These are phyloP conservation scores for Trichophyton simii DNA, from an alignment of 2,329 filamentous ascomycete species.

Conservation along the genomic window DNA sequence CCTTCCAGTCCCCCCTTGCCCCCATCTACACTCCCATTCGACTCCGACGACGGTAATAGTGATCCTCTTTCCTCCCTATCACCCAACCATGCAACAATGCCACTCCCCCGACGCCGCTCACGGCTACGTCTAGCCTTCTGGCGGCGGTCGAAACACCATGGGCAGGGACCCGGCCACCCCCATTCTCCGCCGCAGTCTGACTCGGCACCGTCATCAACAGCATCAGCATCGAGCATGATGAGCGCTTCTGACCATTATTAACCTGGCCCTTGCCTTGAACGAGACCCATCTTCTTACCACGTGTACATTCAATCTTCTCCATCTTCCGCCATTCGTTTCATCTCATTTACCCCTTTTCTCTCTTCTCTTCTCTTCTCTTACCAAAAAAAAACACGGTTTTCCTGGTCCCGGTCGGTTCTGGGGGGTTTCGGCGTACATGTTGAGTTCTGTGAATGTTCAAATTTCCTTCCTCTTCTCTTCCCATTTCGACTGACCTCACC, in stretches of 20 bases:
- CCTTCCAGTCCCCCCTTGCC: neutral
- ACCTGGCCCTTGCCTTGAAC: neutral
- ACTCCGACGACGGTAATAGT: neutral
- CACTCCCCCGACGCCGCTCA: conserved; percentile 26
- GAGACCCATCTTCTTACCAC: neutral
- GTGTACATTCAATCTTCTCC: neutral
- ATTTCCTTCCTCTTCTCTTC: conserved; percentile 2
- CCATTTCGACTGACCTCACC: neutral
- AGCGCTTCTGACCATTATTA: neutral
- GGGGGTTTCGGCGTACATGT: neutral
- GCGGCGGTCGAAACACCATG: conserved; percentile 15
- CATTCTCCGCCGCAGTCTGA: neutral
- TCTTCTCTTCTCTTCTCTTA: neutral
- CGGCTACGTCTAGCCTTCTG: conserved; percentile 32
- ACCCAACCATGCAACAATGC: conserved; percentile 2
- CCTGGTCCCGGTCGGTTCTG: neutral
- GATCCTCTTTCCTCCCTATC: neutral
- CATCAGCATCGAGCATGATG: neutral
- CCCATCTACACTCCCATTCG: neutral
- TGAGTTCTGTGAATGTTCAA: neutral
- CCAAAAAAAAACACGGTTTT: neutral
- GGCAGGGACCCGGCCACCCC: neutral
- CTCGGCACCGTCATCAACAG: neutral
- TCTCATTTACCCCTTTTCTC: neutral
- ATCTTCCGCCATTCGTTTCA: neutral